Evolutionary conservation across 495 filamentous ascomycete species (phyloP), one percentile per base, ranked within the genome.

Genomic region (Penicillium cataractarum): DNA sequence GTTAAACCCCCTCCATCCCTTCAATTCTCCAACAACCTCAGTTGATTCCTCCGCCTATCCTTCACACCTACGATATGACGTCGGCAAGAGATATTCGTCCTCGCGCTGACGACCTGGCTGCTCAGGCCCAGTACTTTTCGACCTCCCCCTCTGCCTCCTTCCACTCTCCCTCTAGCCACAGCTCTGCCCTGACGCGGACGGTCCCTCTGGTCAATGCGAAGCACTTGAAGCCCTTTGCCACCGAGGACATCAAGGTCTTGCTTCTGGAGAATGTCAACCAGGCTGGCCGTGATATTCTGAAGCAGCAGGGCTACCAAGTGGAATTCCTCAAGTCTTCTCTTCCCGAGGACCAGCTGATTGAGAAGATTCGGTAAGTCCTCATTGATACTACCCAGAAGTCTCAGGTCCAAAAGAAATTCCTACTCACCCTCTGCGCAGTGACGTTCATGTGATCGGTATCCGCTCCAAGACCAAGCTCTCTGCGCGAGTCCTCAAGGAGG

Each of bases 401-500:
- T n/a, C 21, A 10, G 17, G 33, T n/a, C 22, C 1, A 3, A n/a
- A 58, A 29, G 21, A 12, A 50, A 26, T 17, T 1, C 7, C 21
- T 5, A 12, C 55, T 58, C n/a, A 13, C 49, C 42, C 15, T 48
- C 21, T 37, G 40, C 15, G 19, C 58, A 97, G 92, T 39, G 92
- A 97, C 78, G 92, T 97, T 39, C 96, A 98, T 71, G 96, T 97
- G 69, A 95, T 99, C 72, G 96, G 96, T 62, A 97, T 98, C 65
- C 91, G 96, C 63, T 98, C 96, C 29, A 98, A 99, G 80, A 99
- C 96, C 21, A 96, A 93, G 78, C 85, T 99, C 64, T 92, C 88
- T 13, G 89, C 89, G 55, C 89, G 88, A 63, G 91, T 99, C 35
- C 79, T 99, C 57, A 84, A 84, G 57, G 89, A 96, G 73, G 95